phyloP scores from a whole-genome alignment of 192 early-diverging fungal species.

The Globomyces pollinis-pini region DNA sequence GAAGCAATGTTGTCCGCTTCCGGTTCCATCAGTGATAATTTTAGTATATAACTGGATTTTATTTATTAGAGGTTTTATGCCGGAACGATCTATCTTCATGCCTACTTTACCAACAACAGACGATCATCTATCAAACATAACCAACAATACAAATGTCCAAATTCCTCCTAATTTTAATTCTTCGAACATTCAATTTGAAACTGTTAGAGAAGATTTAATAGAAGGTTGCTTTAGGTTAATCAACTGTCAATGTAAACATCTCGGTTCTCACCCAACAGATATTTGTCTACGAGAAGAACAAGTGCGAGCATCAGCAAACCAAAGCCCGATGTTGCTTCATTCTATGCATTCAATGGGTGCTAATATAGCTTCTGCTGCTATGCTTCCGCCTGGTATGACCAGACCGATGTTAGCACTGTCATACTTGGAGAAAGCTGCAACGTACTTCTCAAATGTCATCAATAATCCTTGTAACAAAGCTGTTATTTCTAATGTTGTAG shows the following conservation, averaged over 20 bases:
- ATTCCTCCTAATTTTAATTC: neutral
- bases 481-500: slow-evolving; percentile 4
- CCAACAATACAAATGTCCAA: slow-evolving; percentile 1
- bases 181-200: neutral
- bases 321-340: neutral
- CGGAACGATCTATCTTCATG: slow-evolving; percentile 5
- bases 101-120: too few species aligned
- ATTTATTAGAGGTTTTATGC: slow-evolving; percentile 2
- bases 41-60: neutral
- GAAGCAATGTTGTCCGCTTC: slow-evolving; percentile 1
- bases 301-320: neutral
- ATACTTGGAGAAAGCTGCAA: slow-evolving; percentile 1
- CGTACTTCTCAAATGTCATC: neutral
- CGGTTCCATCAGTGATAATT: neutral
- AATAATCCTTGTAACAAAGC: neutral
- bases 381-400: neutral
- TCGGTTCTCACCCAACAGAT: too few species aligned
- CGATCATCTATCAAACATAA: too few species aligned
- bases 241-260: neutral
- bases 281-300: slow-evolving; percentile 1
- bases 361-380: neutral
- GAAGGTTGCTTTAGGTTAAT: neutral
- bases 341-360: slow-evolving; percentile 3
- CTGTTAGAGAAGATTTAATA: slow-evolving; percentile 1
- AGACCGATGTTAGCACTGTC: neutral